phyloP scores from a whole-genome alignment of 768 basidiomycete species.

The Phaeotremella skinneri region DNA sequence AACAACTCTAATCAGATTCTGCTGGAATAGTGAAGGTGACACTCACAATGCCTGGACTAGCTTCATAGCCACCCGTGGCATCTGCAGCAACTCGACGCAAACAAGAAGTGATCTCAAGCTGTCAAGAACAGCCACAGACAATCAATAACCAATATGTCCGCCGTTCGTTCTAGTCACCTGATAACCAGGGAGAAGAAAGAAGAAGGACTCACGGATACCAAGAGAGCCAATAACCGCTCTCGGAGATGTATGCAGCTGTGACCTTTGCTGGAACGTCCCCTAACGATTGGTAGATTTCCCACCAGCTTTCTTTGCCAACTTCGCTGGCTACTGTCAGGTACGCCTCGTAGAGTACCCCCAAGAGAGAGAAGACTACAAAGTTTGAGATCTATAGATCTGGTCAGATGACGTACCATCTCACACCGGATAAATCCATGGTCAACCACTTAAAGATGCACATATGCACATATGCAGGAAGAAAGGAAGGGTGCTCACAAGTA shows the following conservation, averaged over 20 bases:
- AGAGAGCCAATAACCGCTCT: constrained; percentile 42
- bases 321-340: constrained; percentile 24
- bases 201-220: constrained; percentile 41
- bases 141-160: too few relatives aligned
- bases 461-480: not conserved
- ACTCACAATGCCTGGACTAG: constrained; percentile 18
- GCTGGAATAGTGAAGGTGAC: constrained; percentile 4
- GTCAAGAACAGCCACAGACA: too few relatives aligned
- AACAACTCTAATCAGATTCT: constrained; percentile 7
- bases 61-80: constrained; percentile 24
- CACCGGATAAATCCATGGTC: too few relatives aligned
- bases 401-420: not conserved
- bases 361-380: constrained; percentile 40
- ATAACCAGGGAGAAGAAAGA: not conserved
- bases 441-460: not conserved
- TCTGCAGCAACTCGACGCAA: constrained; percentile 30
- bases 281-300: constrained; percentile 26
- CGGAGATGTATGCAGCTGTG: constrained; percentile 42
- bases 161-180: too few relatives aligned
- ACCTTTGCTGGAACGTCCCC: constrained; percentile 37
- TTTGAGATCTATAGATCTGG: constrained; percentile 27
- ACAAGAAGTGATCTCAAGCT: constrained; percentile 22
- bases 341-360: constrained; percentile 40
- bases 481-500: constrained; percentile 19
- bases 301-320: constrained; percentile 24